These are phyloP conservation scores for Plasmodium blacklocki DNA, from an alignment of 169 alveolate species.

Conservation along the genomic window DNA sequence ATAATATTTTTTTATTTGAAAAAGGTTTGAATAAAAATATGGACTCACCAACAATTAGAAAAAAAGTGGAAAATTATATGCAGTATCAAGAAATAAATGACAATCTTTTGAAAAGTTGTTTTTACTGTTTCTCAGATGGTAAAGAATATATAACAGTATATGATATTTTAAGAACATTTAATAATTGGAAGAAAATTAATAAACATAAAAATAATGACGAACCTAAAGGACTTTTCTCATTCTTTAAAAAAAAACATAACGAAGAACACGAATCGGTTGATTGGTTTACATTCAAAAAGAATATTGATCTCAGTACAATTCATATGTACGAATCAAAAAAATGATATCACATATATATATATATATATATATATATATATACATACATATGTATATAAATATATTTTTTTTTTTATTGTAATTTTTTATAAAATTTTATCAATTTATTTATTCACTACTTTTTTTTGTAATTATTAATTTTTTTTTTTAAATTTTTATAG, in stretches of 20 bases:
- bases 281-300: conserved; percentile 68
- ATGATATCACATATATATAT: neutral
- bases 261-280: conserved; percentile 21
- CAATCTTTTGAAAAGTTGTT: conserved; percentile 48
- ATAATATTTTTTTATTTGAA: conserved; percentile 63
- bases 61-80: conserved; percentile 59
- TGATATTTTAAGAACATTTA: conserved; percentile 62
- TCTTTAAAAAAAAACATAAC: conserved; percentile 11
- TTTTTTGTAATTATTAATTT: too few species aligned
- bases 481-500: too few species aligned
- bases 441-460: too few species aligned
- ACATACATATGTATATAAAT: neutral
- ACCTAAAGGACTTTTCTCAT: conserved; percentile 3
- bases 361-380: conserved; percentile 13
- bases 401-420: too few species aligned
- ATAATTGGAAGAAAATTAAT: conserved; percentile 32
- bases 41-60: conserved; percentile 67
- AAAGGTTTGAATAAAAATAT: conserved; percentile 63
- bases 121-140: conserved; percentile 53
- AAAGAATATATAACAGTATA: conserved; percentile 64
- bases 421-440: too few species aligned
- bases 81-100: conserved; percentile 61
- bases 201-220: conserved; percentile 16
- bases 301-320: conserved; percentile 49
- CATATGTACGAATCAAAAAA: conserved; percentile 31